Percentiles rank a stretch among this genome's conserved stretches.
phyloP scores from a whole-genome alignment of 306 rosid genomes.

The Geum urbanum region DNA sequence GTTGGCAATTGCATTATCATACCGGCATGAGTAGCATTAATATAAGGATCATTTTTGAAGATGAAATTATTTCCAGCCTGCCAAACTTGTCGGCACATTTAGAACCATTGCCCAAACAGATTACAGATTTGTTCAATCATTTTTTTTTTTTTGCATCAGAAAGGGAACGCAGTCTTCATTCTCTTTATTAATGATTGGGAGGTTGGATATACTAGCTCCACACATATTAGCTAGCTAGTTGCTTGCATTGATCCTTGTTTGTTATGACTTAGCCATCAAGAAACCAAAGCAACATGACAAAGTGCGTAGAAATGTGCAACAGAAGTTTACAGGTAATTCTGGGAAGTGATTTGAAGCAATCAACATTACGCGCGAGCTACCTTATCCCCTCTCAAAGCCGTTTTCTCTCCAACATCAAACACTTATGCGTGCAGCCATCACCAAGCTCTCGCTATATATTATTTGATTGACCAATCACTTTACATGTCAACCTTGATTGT shows the following conservation, averaged over 20 bases:
- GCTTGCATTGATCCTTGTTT: not conserved
- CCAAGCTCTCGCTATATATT: not conserved
- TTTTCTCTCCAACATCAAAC: constrained; percentile 6
- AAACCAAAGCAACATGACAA: not conserved
- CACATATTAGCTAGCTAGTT: too few species aligned
- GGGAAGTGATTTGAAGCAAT: not conserved
- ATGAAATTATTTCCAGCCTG: too few species aligned
- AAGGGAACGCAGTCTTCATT: too few species aligned
- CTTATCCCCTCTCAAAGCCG: not conserved
- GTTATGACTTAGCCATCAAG: not conserved
- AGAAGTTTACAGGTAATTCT: not conserved
- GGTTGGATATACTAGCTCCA: too few species aligned
- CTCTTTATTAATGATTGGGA: too few species aligned
- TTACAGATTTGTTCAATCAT: too few species aligned
- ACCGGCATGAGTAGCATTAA: too few species aligned
- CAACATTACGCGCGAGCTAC: not conserved
- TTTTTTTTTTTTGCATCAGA: too few species aligned
- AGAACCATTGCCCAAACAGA: too few species aligned
- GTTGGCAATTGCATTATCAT: too few species aligned
- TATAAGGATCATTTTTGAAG: too few species aligned
- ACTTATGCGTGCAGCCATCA: constrained; percentile 6
- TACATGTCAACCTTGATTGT: not conserved
- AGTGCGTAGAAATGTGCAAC: not conserved
- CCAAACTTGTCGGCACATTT: too few species aligned
- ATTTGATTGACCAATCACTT: not conserved